These are phyloP conservation scores for Fragaria vesca DNA, from an alignment of 306 rosid genomes.

Conservation along the genomic window DNA sequence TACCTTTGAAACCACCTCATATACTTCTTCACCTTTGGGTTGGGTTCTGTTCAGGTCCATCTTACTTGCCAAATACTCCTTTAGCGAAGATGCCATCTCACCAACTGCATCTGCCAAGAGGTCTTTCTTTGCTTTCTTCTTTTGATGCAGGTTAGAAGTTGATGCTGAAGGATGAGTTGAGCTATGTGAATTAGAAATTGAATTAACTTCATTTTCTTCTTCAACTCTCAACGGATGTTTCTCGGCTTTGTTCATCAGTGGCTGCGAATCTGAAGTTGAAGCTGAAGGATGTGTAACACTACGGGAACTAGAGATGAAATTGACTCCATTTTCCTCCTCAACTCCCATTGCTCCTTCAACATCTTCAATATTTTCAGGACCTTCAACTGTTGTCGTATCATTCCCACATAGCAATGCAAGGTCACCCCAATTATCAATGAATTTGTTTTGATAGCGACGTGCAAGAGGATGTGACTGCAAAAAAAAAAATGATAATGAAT, in stretches of 20 bases:
- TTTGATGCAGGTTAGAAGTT: not conserved
- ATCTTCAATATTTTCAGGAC: not conserved
- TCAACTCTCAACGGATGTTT: not conserved
- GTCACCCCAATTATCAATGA: not conserved
- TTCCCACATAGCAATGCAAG: not conserved
- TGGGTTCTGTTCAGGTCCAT: not conserved
- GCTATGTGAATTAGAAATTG: not conserved
- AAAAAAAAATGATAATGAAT: not conserved
- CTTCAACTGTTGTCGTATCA: not conserved
- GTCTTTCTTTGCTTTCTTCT: not conserved
- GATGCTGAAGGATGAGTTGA: not conserved
- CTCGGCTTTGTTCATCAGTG: not conserved
- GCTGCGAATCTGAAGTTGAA: not conserved
- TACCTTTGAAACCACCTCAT: conserved; percentile 3
- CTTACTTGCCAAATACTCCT: conserved; percentile 2
- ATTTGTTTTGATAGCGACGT: not conserved
- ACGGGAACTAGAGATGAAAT: conserved; percentile 1
- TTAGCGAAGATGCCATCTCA: not conserved
- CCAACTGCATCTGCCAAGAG: not conserved
- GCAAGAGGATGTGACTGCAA: conserved; percentile 1
- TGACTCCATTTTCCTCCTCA: conserved; percentile 1
- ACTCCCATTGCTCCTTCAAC: not conserved
- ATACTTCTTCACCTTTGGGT: conserved; percentile 3
- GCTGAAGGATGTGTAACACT: not conserved
- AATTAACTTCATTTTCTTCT: not conserved